phyloP scores from a whole-genome alignment of 2,329 filamentous ascomycete genomes.

The Fusarium tuaranense region DNA sequence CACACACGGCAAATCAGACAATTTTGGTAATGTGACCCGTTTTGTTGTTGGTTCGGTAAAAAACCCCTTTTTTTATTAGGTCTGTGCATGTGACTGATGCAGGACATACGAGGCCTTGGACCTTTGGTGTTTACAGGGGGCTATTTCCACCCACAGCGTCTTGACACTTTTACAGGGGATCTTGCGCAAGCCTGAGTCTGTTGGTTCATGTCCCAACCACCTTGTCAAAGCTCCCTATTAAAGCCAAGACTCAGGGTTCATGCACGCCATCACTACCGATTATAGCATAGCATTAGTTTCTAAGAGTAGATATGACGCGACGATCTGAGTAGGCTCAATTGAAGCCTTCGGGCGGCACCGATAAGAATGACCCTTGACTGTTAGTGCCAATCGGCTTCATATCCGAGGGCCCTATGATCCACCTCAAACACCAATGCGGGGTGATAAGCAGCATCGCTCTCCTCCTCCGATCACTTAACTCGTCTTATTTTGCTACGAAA shows the following conservation, averaged over 20 bases:
- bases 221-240: neutral
- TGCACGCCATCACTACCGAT: neutral
- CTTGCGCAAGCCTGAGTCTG: neutral
- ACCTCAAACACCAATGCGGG: neutral
- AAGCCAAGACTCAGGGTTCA: neutral
- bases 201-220: neutral
- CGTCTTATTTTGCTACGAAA: neutral
- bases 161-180: neutral
- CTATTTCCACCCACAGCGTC: neutral
- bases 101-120: neutral
- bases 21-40: neutral
- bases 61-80: neutral
- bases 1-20: neutral
- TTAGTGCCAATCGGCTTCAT: neutral
- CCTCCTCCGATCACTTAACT: neutral
- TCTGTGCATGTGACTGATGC: neutral
- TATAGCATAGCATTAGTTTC: neutral
- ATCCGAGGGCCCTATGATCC: neutral
- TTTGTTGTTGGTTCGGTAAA: neutral
- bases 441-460: neutral
- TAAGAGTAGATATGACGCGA: neutral
- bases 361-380: neutral
- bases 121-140: neutral
- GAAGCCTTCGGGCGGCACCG: neutral
- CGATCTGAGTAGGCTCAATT: neutral